phyloP scores from a whole-genome alignment of 345 rosid species.

The Bruguiera parviflora region DNA sequence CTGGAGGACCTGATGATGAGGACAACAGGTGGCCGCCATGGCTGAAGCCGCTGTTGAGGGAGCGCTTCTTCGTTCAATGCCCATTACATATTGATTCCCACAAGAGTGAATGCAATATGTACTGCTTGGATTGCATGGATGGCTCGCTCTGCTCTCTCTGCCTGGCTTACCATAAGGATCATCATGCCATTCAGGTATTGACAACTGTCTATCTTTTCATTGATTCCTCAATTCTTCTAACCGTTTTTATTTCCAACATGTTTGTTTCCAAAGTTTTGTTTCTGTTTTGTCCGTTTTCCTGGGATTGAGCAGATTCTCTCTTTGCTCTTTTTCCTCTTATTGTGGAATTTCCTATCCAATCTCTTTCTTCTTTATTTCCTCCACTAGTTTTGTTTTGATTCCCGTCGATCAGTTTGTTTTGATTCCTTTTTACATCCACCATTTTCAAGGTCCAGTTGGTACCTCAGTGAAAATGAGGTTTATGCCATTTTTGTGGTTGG shows the following conservation, averaged over 20 bases:
- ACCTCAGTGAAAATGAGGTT: too few relatives aligned
- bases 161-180: slow-evolving; percentile 54
- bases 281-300: too few relatives aligned
- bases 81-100: slow-evolving; percentile 53
- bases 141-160: slow-evolving; percentile 75
- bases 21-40: slow-evolving; percentile 67
- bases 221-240: neutral
- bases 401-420: neutral
- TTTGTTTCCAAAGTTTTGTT: neutral
- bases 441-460: neutral
- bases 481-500: too few relatives aligned
- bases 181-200: slow-evolving; percentile 69
- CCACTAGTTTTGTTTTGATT: neutral
- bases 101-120: slow-evolving; percentile 85
- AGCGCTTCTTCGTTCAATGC: slow-evolving; percentile 70
- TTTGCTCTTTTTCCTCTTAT: too few relatives aligned
- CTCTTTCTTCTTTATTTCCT: neutral
- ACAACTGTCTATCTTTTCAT: neutral
- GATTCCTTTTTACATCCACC: neutral
- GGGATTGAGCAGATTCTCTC: too few relatives aligned
- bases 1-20: slow-evolving; percentile 68
- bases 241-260: neutral
- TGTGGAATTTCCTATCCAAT: neutral
- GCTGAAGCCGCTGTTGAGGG: slow-evolving; percentile 68
- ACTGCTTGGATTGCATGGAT: slow-evolving; percentile 71